Percentiles rank a stretch among this genome's conserved stretches.
phyloP scores from a whole-genome alignment of 768 basidiomycete species.

The Amanita polypyramis region DNA sequence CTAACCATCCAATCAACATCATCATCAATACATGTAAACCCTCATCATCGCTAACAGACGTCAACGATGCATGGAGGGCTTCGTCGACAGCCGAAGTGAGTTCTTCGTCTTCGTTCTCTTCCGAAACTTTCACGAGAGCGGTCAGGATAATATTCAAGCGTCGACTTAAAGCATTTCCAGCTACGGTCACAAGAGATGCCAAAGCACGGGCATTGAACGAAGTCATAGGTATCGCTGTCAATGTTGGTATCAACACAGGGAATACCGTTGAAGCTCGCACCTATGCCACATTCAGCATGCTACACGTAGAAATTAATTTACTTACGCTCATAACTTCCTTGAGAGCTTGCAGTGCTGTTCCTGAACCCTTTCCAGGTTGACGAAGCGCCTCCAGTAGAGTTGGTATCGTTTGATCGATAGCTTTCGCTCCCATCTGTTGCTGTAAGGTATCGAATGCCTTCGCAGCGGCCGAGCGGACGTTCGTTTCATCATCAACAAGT shows the following conservation, averaged over 20 bases:
- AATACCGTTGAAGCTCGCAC: slow-evolving; percentile 92
- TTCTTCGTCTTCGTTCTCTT: slow-evolving; percentile 63
- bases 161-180: slow-evolving; percentile 81
- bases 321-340: slow-evolving; percentile 90
- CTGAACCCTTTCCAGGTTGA: slow-evolving; percentile 88
- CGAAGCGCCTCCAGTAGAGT: slow-evolving; percentile 89
- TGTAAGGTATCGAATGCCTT: slow-evolving; percentile 86
- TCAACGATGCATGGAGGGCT: slow-evolving; percentile 63
- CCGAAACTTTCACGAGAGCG: slow-evolving; percentile 69
- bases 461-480: slow-evolving; percentile 84
- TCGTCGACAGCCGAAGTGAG: slow-evolving; percentile 60
- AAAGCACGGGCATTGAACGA: slow-evolving; percentile 92
- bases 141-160: slow-evolving; percentile 70
- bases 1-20: slow-evolving; percentile 79
- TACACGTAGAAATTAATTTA: slow-evolving; percentile 5
- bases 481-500: slow-evolving; percentile 79
- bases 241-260: slow-evolving; percentile 91
- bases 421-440: slow-evolving; percentile 80
- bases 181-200: slow-evolving; percentile 85
- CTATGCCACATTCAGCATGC: slow-evolving; percentile 24
- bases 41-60: slow-evolving; percentile 75
- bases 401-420: slow-evolving; percentile 95
- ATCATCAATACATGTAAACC: slow-evolving; percentile 88
- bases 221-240: slow-evolving; percentile 85
- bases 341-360: slow-evolving; percentile 87